Conservation (phyloP, 371 early-diverging fungal genomes). For the Rhizopus arrhizus region DNA sequence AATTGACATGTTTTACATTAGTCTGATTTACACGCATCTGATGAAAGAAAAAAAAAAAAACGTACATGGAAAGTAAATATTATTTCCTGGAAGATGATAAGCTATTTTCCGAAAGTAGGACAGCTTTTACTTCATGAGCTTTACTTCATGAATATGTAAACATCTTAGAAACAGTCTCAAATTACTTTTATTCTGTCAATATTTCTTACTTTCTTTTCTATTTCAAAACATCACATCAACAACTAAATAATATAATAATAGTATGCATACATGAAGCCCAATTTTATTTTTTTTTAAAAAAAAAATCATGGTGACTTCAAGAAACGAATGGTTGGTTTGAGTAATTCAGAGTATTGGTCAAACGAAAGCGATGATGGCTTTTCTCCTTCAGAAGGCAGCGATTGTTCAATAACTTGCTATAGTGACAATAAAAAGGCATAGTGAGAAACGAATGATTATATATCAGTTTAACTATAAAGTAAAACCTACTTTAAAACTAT, state of each 20-base stretch:
- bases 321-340: constrained; percentile 15
- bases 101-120: constrained; percentile 12
- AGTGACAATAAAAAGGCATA: constrained; percentile 13
- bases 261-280: constrained; percentile 11
- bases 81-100: constrained; percentile 9
- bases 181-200: constrained; percentile 11
- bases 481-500: constrained; percentile 14
- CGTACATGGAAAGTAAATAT: background rate
- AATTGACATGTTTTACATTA: constrained; percentile 10
- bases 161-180: constrained; percentile 14
- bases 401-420: constrained; percentile 18
- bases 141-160: constrained; percentile 10
- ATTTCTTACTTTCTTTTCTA: constrained; percentile 11
- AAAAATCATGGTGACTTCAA: background rate
- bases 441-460: constrained; percentile 11
- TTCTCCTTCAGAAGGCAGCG: constrained; percentile 16
- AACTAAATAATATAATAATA: constrained; percentile 13
- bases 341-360: constrained; percentile 11
- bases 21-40: constrained; percentile 10
- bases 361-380: constrained; percentile 11
- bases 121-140: constrained; percentile 6
- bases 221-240: constrained; percentile 12
- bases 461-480: constrained; percentile 14
- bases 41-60: constrained; percentile 7
- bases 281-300: constrained; percentile 12